Evolutionary conservation across 1,139 yeast species (phyloP), one percentile per base, ranked within the genome.

Genomic region (Taphrina populina): DNA sequence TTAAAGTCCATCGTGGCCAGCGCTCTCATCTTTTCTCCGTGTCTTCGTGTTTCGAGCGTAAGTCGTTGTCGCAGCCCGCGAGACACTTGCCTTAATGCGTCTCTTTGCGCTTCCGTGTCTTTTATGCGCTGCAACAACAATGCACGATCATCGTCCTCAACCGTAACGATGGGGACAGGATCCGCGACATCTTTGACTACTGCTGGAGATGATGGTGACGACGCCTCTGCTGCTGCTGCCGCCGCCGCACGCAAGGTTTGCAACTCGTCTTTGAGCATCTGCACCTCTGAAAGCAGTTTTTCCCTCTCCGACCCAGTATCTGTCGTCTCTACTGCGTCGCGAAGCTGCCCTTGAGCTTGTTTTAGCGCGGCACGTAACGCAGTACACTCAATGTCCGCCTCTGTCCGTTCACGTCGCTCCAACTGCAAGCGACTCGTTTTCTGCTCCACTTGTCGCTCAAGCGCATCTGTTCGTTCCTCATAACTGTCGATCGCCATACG

Each of bases 71-170:
- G 52, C n/a, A 60, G 39, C 8, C 58, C 37, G 2, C 62, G 58
- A 8, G 60, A 47, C 10, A 61, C 61, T 11, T 58, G 52, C 10
- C 59, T 55, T 15, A 60, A 45, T 6, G 61, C 62, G 21, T 44
- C 54, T 8, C 62, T 54, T 52, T 60, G 62, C 7, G 58, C 36
- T 23, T 59, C 62, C 6, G 60, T 54, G 24, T 58, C 61, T 15
- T 41, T 32, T 19, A 60, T 41, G 11, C 54, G 37, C 20, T 49
- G 46, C 46, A 49, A n/a, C 23, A 49, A 39, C 4, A 6, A 23
- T 2, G 52, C 40, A 8, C 23, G 13, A 6, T 37, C 46, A 5
- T 49, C 54, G 10, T 32, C 43, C 30, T 37, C 43, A 8, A 27
- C 30, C 10, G 11, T 11, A 27, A 11, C 10, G 30, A 27, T 8